Conservation (phyloP, 228 moss, liverwort and hornwort genomes). For the Sphagnum fallax region DNA sequence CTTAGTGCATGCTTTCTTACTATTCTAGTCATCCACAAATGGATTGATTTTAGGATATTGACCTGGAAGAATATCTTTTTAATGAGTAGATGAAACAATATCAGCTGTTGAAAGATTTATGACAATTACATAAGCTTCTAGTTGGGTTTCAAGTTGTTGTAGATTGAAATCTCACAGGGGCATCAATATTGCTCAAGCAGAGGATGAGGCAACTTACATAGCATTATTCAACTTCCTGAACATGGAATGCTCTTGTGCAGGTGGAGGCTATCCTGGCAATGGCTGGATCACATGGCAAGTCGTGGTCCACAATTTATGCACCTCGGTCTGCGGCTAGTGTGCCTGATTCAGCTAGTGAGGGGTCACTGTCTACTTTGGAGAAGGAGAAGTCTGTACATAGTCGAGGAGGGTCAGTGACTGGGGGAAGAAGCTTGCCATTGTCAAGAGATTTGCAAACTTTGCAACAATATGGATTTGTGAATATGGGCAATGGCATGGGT, state of each 20-base stretch:
- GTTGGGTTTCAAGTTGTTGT: no score
- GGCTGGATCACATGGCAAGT: constrained; percentile 48
- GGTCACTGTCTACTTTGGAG: constrained; percentile 22
- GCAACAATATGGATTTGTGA: constrained; percentile 32
- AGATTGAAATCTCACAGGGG: no score
- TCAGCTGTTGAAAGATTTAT: no score
- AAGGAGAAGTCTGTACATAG: constrained; percentile 26
- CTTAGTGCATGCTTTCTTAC: no score
- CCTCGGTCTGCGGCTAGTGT: constrained; percentile 29
- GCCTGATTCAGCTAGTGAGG: constrained; percentile 40
- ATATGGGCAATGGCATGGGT: constrained; percentile 25
- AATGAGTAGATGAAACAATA: no score
- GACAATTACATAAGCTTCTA: no score
- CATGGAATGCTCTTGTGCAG: constrained; percentile 7
- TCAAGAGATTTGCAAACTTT: constrained; percentile 43
- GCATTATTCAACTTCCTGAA: no score
- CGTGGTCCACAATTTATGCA: constrained; percentile 54
- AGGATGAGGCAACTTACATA: no score
- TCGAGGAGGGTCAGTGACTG: constrained; percentile 27
- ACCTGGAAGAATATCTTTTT: no score
- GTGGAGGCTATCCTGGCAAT: constrained; percentile 45
- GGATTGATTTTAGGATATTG: no score
- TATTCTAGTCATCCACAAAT: no score
- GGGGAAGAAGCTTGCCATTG: constrained; percentile 21
- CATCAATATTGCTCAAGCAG: no score